Conservation (phyloP, 108 stramenopile genomes). For the Schizochytrium sp. region DNA sequence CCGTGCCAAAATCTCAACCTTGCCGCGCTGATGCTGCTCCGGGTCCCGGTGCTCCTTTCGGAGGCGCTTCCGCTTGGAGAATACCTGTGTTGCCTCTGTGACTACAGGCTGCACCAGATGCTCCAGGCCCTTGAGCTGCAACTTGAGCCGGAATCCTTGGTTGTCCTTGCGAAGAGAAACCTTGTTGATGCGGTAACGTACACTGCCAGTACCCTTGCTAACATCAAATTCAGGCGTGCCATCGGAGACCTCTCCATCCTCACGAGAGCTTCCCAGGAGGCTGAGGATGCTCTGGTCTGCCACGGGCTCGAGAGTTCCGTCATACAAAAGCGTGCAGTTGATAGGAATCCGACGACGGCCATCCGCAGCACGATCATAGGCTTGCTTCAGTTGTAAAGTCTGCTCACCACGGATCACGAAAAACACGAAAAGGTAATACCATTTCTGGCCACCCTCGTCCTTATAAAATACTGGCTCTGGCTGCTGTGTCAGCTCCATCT, state of each 20-base stretch:
- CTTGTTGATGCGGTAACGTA: constrained; percentile 51
- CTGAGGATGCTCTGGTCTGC: constrained; percentile 18
- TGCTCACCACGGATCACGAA: constrained; percentile 53
- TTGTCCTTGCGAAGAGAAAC: constrained; percentile 48
- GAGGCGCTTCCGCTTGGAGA: constrained; percentile 21
- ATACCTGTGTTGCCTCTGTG: constrained; percentile 14
- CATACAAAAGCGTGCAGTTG: constrained; percentile 43
- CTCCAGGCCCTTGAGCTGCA: constrained; percentile 4
- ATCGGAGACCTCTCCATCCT: neutral
- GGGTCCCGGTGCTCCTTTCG: constrained; percentile 50
- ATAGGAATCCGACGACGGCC: constrained; percentile 42
- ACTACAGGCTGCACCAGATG: constrained; percentile 6
- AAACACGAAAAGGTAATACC: constrained; percentile 50
- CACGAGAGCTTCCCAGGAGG: constrained; percentile 37
- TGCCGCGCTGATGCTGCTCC: constrained; percentile 35
- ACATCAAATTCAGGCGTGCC: constrained; percentile 31
- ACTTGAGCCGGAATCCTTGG: constrained; percentile 38
- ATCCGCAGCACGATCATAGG: constrained; percentile 16
- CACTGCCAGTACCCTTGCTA: neutral
- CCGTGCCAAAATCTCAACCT: neutral
- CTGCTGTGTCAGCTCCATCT: constrained; percentile 60
- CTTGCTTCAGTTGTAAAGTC: neutral
- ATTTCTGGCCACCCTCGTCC: constrained; percentile 46
- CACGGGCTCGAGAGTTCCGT: constrained; percentile 2
- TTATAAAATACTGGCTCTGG: constrained; percentile 45